Evolutionary conservation across 192 early-diverging fungal genomes (phyloP), one percentile per base, ranked within the genome.

Genomic region (Backusella westeae): DNA sequence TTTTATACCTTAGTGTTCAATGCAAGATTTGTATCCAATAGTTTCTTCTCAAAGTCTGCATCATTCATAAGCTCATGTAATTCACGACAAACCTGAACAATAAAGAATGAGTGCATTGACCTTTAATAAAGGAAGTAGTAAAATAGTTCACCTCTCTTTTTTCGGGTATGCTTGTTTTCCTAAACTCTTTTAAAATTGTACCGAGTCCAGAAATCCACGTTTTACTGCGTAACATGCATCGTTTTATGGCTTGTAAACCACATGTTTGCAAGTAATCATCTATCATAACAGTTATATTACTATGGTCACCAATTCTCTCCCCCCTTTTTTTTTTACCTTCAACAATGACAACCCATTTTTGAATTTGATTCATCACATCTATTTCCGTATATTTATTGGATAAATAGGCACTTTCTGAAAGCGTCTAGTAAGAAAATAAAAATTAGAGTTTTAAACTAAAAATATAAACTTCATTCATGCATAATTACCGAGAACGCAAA

Each of bases 351-450:
- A 81, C n/a, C 56, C 49, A 75, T 67, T 75, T 77, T 42, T 75
- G 56, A 7, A 81, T 32, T 19, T 75, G 73, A 12, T 59, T 59
- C 69, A 81, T 81, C 3, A 71, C 70, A 15, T 77, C 63, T 2
- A 72, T 68, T 23, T 79, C 73, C 1, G 73, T 38, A 44, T 75
- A 41, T 35, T 52, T 23, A 17, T 53, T 35, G 15, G 69, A 69
- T 12, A 77, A 29, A 52, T 81, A 75, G 7, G 72, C 69, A 53
- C 77, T 39, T 73, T 81, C 80, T 39, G 76, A 68, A n/a, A 77
- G 23, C 7, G 38, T 74, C 76, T 81, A 69, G 6, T 39, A 49
- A 49, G 4, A n/a, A 29, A 19, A 71, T 6, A 4, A 29, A 12
- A 10, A 12, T 34, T 59, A 17, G 39, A 39, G 7, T 52, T n/a